phyloP scores from a whole-genome alignment of 371 early-diverging fungal genomes.

The Racocetra persica region DNA sequence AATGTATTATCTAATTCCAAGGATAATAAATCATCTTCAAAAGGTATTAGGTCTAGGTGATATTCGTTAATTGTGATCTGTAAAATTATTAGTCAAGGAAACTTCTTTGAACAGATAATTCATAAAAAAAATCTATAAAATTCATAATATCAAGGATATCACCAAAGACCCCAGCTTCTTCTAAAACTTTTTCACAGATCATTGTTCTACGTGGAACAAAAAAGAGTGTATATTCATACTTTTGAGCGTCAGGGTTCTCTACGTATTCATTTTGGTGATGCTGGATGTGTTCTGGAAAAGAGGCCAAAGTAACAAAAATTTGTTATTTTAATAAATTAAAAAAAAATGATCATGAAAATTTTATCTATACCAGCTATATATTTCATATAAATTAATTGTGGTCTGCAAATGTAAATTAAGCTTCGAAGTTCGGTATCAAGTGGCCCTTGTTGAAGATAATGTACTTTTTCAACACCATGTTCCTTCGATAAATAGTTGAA shows the following conservation, averaged over 20 bases:
- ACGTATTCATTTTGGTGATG: slow-evolving; percentile 47
- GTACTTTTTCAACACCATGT: slow-evolving; percentile 94
- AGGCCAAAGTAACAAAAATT: not conserved
- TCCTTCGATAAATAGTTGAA: slow-evolving; percentile 62
- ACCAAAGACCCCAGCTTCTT: slow-evolving; percentile 84
- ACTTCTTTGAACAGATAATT: too few species aligned
- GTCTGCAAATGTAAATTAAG: slow-evolving; percentile 85
- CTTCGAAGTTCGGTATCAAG: slow-evolving; percentile 74
- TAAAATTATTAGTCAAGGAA: slow-evolving; percentile 37
- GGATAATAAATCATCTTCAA: slow-evolving; percentile 91
- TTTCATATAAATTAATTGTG: slow-evolving; percentile 78
- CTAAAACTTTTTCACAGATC: slow-evolving; percentile 86
- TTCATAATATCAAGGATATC: slow-evolving; percentile 54
- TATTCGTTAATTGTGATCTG: slow-evolving; percentile 80
- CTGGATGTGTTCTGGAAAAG: slow-evolving; percentile 54
- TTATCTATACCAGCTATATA: slow-evolving; percentile 76
- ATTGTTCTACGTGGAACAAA: slow-evolving; percentile 90
- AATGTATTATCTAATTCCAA: slow-evolving; percentile 86
- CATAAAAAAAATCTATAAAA: slow-evolving; percentile 17
- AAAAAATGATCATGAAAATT: not conserved
- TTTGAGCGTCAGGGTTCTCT: not conserved
- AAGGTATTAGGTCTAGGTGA: slow-evolving; percentile 88
- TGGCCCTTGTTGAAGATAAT: slow-evolving; percentile 72
- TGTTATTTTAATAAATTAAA: not conserved
- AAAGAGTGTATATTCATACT: slow-evolving; percentile 68